Evolutionary conservation across 441 rosid species (phyloP).

Genomic region (Viola pubescens): DNA sequence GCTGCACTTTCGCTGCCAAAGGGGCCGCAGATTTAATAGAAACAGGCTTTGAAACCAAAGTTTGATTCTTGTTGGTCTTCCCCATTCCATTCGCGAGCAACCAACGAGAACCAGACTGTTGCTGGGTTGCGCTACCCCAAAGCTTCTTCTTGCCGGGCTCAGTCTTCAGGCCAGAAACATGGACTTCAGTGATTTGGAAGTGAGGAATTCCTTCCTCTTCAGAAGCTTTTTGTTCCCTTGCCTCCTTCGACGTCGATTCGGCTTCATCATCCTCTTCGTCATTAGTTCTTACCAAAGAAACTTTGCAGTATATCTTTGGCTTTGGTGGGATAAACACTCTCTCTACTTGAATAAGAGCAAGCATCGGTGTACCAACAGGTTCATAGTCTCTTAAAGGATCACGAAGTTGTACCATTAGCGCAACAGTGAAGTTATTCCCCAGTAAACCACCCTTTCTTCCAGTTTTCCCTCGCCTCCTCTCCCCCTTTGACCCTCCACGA

Average conservation of each 20-base stretch:
- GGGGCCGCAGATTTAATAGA: slow-evolving; percentile 28
- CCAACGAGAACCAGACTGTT: slow-evolving; percentile 93
- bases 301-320: slow-evolving; percentile 60
- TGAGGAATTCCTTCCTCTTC: slow-evolving; percentile 57
- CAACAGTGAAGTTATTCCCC: slow-evolving; percentile 86
- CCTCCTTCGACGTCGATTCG: slow-evolving; percentile 20
- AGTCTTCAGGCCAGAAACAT: slow-evolving; percentile 68
- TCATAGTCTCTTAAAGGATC: slow-evolving; percentile 82
- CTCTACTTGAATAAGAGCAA: slow-evolving; percentile 89
- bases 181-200: slow-evolving; percentile 73
- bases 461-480: slow-evolving; percentile 43
- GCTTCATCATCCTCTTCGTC: slow-evolving; percentile 43
- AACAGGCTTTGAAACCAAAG: slow-evolving; percentile 44
- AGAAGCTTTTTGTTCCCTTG: slow-evolving; percentile 32
- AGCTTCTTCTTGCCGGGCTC: slow-evolving; percentile 60
- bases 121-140: slow-evolving; percentile 63
- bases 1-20: slow-evolving; percentile 34
- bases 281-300: slow-evolving; percentile 44
- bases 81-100: slow-evolving; percentile 95
- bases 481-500: slow-evolving; percentile 67
- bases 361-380: slow-evolving; percentile 94
- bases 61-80: slow-evolving; percentile 52
- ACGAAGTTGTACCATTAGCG: slow-evolving; percentile 80
- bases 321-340: slow-evolving; percentile 85
- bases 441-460: slow-evolving; percentile 71